Evolutionary conservation across 352 stramenopile genomes (phyloP).

Genomic region (Phytopythium oedochilum): DNA sequence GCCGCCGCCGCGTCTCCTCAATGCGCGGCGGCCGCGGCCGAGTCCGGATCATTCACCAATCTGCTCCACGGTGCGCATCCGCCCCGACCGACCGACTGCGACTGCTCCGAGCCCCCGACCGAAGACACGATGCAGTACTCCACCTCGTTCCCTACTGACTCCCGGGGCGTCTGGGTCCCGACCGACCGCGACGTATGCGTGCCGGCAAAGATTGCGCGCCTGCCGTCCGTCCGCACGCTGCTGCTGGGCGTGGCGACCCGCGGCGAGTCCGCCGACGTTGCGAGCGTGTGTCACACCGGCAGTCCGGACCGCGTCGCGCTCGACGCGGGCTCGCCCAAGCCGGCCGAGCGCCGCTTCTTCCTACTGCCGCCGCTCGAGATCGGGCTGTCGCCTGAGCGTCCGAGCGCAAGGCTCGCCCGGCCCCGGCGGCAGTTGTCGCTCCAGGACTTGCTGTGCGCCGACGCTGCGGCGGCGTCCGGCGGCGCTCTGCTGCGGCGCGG

Average conservation of each 20-base stretch:
- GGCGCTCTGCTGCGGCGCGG: constrained; percentile 7
- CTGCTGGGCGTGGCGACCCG: background rate
- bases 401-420: constrained; percentile 15
- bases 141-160: background rate
- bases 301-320: background rate
- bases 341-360: constrained; percentile 6
- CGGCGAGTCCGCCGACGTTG: background rate
- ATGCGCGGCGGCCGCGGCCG: background rate
- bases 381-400: background rate
- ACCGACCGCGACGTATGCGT: background rate
- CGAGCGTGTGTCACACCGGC: background rate
- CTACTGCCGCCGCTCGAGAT: background rate
- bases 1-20: background rate
- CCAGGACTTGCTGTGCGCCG: constrained; percentile 43
- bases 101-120: background rate
- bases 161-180: background rate
- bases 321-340: background rate
- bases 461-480: constrained; percentile 9
- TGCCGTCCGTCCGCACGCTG: constrained; percentile 12
- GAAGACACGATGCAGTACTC: constrained; percentile 1
- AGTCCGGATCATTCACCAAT: background rate
- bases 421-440: constrained; percentile 40
- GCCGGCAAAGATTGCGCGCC: constrained; percentile 2
- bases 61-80: background rate
- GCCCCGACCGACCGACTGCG: constrained; percentile 3